These are phyloP conservation scores for Fraxinus excelsior DNA, from an alignment of 257 asterid genomes.

Conservation along the genomic window DNA sequence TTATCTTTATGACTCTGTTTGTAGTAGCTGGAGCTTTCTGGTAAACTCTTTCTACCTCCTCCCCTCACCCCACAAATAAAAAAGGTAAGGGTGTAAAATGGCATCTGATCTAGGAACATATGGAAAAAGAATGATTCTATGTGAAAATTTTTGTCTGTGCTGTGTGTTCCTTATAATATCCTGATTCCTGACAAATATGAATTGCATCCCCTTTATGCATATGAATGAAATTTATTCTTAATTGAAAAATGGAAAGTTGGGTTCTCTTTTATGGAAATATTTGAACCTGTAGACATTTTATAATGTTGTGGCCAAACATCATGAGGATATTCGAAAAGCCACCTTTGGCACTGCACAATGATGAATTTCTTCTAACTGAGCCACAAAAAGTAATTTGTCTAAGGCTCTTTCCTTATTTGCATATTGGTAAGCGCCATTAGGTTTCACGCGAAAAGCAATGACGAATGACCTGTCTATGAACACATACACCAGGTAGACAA, in stretches of 20 bases:
- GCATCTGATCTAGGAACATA: neutral
- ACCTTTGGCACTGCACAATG: constrained; percentile 1
- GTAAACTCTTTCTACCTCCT: constrained; percentile 33
- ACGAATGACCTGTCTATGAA: neutral
- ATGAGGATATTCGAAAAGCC: neutral
- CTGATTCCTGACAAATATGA: no score
- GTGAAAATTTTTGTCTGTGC: neutral
- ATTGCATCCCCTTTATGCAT: no score
- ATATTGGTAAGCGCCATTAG: neutral
- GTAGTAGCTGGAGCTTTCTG: constrained; percentile 82
- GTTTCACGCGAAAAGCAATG: neutral
- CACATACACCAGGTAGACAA: neutral
- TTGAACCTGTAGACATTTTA: neutral
- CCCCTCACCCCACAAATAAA: neutral
- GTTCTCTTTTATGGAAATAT: neutral
- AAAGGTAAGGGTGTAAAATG: neutral
- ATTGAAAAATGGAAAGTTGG: neutral
- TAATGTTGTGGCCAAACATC: neutral
- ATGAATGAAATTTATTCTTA: no score
- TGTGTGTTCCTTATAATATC: no score
- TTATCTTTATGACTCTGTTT: constrained; percentile 84
- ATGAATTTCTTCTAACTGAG: constrained; percentile 26
- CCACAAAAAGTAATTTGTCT: neutral
- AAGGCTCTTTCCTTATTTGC: no score
- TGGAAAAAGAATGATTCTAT: neutral